Conservation (phyloP, 1,284 basidiomycete genomes). For the Fomitiporia mediterranea region DNA sequence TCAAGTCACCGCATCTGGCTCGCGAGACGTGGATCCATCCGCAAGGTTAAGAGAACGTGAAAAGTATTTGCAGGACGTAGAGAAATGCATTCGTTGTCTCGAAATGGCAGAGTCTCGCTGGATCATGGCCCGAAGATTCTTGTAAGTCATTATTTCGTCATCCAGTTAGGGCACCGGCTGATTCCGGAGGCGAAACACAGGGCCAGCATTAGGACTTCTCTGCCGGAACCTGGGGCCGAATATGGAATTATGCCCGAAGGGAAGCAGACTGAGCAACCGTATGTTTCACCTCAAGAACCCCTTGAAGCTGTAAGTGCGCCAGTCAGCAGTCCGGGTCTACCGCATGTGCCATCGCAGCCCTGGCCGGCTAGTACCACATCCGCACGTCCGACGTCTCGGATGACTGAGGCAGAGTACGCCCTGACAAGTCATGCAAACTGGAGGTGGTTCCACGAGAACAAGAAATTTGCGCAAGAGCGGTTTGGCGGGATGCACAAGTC, state of each 20-base stretch:
- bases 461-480: conserved; percentile 9
- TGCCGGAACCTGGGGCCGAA: conserved; percentile 5
- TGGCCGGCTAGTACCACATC: background rate
- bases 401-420: conserved; percentile 5
- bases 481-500: background rate
- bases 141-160: conserved; percentile 12
- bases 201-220: conserved; percentile 1
- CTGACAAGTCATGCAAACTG: conserved; percentile 13
- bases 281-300: too few species aligned
- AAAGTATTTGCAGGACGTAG: conserved; percentile 6
- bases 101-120: conserved; percentile 13
- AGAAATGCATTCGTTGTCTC: conserved; percentile 15
- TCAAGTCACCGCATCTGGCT: background rate
- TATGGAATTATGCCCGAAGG: too few species aligned
- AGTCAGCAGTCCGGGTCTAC: background rate
- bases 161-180: background rate
- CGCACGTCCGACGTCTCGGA: background rate
- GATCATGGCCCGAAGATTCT: conserved; percentile 19
- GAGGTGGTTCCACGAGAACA: conserved; percentile 18
- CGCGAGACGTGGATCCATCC: background rate
- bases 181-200: background rate
- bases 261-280: too few species aligned
- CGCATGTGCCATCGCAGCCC: conserved; percentile 8
- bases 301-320: too few species aligned
- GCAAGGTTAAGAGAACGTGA: conserved; percentile 10